Percentiles rank a stretch among this genome's conserved stretches.
Evolutionary conservation across 164 flowering plant species (phyloP).

Genomic region (Dillenia turbinata): DNA sequence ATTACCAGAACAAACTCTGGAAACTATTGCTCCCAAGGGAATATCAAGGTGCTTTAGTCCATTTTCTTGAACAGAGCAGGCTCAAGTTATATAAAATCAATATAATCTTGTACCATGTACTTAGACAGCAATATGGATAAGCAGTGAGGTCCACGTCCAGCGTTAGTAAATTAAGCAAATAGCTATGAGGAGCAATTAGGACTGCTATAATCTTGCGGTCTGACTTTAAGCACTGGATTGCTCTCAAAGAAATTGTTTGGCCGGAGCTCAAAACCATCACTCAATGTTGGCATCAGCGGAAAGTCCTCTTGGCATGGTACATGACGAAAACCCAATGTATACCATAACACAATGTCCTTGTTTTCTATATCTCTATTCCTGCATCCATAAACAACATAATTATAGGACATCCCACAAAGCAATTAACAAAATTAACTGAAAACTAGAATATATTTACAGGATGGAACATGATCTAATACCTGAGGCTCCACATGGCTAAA

Average conservation of each 20-base stretch:
- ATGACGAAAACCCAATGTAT: conserved; percentile 65
- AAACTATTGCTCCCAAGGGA: too few species aligned
- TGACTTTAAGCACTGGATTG: conserved; percentile 37
- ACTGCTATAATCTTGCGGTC: too few species aligned
- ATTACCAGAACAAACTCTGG: too few species aligned
- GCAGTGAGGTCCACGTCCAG: too few species aligned
- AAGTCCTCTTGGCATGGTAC: conserved; percentile 72
- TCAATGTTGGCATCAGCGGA: conserved; percentile 57
- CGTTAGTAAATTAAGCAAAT: too few species aligned
- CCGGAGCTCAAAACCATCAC: conserved; percentile 55
- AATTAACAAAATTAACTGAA: background rate
- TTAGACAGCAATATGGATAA: too few species aligned
- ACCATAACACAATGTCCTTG: conserved; percentile 69
- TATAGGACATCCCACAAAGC: background rate
- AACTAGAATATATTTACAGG: background rate
- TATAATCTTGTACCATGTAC: too few species aligned
- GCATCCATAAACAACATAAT: conserved; percentile 6
- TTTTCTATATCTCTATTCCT: conserved; percentile 59
- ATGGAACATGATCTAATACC: conserved; percentile 25
- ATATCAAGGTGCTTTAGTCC: too few species aligned
- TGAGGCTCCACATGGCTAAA: conserved; percentile 49
- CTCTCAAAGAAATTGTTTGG: conserved; percentile 59
- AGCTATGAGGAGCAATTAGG: too few species aligned
- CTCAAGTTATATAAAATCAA: too few species aligned
- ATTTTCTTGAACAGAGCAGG: too few species aligned